Conservation (phyloP, 192 early-diverging fungal species). For the Coemansia sp. region DNA sequence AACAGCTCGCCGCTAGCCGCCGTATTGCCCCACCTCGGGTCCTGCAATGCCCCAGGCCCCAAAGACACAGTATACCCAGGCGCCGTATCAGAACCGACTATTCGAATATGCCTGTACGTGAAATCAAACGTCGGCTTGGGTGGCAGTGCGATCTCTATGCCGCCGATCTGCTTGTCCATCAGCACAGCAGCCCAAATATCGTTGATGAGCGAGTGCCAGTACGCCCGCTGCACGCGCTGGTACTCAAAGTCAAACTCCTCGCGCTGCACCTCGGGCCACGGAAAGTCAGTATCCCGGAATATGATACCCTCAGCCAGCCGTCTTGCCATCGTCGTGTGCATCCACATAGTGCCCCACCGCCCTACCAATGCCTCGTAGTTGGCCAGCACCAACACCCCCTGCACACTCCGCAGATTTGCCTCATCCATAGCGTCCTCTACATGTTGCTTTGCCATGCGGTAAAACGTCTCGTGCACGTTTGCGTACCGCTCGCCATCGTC, state of each 20-base stretch:
- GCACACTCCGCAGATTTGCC: slow-evolving; percentile 52
- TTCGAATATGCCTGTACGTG: slow-evolving; percentile 37
- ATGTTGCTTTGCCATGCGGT: slow-evolving; percentile 45
- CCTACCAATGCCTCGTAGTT: slow-evolving; percentile 58
- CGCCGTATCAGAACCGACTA: slow-evolving; percentile 20
- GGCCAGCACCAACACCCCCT: slow-evolving; percentile 51
- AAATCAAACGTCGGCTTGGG: slow-evolving; percentile 46
- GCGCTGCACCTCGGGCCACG: slow-evolving; percentile 49
- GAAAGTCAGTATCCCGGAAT: slow-evolving; percentile 49
- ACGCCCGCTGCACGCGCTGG: slow-evolving; percentile 54
- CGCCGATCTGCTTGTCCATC: slow-evolving; percentile 56
- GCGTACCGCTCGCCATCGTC: slow-evolving; percentile 30
- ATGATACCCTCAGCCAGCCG: slow-evolving; percentile 53
- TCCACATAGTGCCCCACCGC: slow-evolving; percentile 57
- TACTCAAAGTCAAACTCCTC: slow-evolving; percentile 53
- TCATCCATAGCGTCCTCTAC: slow-evolving; percentile 58
- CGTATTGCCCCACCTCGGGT: slow-evolving; percentile 42
- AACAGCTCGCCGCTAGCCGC: slow-evolving; percentile 50
- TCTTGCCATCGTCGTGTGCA: slow-evolving; percentile 56
- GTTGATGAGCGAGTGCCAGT: slow-evolving; percentile 58
- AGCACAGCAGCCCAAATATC: slow-evolving; percentile 55
- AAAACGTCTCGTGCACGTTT: slow-evolving; percentile 46
- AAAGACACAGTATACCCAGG: slow-evolving; percentile 42
- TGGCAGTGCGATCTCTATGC: slow-evolving; percentile 44
- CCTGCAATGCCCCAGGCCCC: slow-evolving; percentile 29